Percentiles rank a stretch among this genome's conserved stretches.
These are phyloP conservation scores for Ephemerocybe angulata DNA, from an alignment of 768 basidiomycete species.

Conservation along the genomic window DNA sequence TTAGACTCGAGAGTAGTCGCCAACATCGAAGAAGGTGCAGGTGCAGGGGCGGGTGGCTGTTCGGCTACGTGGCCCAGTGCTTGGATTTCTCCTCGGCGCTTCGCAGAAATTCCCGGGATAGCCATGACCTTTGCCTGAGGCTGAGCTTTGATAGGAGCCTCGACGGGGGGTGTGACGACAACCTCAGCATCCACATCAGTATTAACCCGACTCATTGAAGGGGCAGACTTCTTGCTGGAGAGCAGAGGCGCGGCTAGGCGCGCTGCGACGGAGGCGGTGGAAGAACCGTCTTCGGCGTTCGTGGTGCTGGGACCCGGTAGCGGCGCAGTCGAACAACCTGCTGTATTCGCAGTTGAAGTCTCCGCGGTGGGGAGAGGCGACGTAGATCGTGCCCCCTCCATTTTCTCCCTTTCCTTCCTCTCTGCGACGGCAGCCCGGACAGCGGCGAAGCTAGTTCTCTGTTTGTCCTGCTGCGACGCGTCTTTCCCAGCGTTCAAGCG, in stretches of 20 bases:
- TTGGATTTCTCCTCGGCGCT: slow-evolving; percentile 82
- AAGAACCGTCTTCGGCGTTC: slow-evolving; percentile 19
- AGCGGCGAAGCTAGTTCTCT: slow-evolving; percentile 65
- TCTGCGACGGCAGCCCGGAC: slow-evolving; percentile 74
- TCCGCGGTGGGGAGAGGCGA: not conserved
- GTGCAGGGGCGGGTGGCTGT: slow-evolving; percentile 25
- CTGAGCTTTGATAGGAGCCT: slow-evolving; percentile 64
- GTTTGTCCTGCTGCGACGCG: slow-evolving; percentile 32
- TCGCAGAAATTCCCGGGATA: slow-evolving; percentile 84
- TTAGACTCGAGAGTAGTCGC: slow-evolving; percentile 32
- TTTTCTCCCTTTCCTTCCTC: slow-evolving; percentile 41
- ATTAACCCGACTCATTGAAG: slow-evolving; percentile 33
- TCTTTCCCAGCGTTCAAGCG: slow-evolving; percentile 21
- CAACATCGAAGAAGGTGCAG: not conserved
- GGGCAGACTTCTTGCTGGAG: slow-evolving; percentile 27
- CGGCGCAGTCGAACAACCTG: slow-evolving; percentile 2
- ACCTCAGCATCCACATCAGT: slow-evolving; percentile 30
- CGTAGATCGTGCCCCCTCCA: not conserved
- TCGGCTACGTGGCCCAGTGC: slow-evolving; percentile 75
- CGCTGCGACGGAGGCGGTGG: slow-evolving; percentile 13
- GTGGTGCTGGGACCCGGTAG: slow-evolving; percentile 10
- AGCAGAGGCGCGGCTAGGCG: slow-evolving; percentile 20
- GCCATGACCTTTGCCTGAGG: slow-evolving; percentile 80
- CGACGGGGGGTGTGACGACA: slow-evolving; percentile 21
- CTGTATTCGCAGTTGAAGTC: no score